Evolutionary conservation across 2,329 filamentous ascomycete genomes (phyloP).

Genomic region (Aspergillus phoenicis): DNA sequence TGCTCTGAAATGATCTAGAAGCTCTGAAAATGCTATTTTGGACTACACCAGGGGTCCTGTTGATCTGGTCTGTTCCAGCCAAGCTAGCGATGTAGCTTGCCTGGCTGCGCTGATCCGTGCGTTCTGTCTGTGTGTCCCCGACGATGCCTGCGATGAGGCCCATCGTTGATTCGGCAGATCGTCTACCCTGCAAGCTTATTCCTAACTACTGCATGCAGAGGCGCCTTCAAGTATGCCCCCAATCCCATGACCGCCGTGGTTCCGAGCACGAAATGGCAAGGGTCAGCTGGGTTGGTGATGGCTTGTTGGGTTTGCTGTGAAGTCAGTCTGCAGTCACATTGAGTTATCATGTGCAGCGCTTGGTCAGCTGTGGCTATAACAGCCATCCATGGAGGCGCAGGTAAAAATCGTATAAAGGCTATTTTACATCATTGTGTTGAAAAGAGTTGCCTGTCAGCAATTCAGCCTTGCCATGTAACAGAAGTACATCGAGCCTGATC

Average conservation of each 20-base stretch:
- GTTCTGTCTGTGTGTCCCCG: neutral
- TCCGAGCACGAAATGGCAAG: neutral
- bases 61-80: neutral
- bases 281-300: neutral
- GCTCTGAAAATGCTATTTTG: neutral
- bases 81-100: neutral
- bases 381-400: neutral
- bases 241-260: neutral
- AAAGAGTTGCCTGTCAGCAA: neutral
- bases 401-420: too few species aligned
- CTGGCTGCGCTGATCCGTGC: neutral
- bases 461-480: neutral
- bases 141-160: neutral
- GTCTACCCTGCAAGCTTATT: neutral
- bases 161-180: neutral
- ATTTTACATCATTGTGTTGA: too few species aligned
- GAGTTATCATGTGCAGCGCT: neutral
- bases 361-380: neutral
- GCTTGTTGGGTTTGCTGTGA: neutral
- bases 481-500: neutral
- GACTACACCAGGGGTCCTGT: neutral
- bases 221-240: neutral
- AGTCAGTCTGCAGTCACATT: constrained; percentile 3
- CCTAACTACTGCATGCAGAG: neutral
- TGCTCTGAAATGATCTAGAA: neutral